Evolutionary conservation across 257 asterid species (phyloP), one percentile per base, ranked within the genome.

Genomic region (Ligustrum vulgare): DNA sequence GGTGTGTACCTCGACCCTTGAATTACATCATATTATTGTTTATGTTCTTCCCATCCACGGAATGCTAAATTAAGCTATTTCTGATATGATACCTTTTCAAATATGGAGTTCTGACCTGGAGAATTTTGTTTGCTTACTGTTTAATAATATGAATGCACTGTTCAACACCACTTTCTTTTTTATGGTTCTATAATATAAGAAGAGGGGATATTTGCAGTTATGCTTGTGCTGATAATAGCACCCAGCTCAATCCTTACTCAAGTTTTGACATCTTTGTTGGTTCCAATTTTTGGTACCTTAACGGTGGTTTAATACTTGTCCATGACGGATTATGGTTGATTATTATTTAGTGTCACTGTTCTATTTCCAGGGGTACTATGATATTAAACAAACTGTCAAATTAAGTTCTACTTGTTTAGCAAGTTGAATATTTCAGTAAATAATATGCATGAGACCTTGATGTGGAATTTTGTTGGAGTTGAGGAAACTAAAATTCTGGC

Each of bases 1-100:
- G 72, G 99, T 95, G 80, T 80, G 58, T 71, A 64, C 77, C 25
- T 74, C 63, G 47, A 74, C 75, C 78, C 83, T 37, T 39, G 49
- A 77, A 58, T 69, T 62, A 67, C 16, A 63, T 43, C 31, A 62
- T 32, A 74, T 56, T 67, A 67, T 79, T 76, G 28, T 20, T 79
- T 51, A n/a, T 31, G 74, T 66, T 77, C 20, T 69, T 77, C 63
- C 32, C 63, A 34, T 67, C 65, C 58, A 45, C 10, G 43, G 9
- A 34, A 58, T 23, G 1, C n/a, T 23, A 56, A 43, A 43, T 58
- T 66, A 2, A 22, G 2, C 18, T 51, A 13, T 73, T 60, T 67
- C 58, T 4, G 22, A 70, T 43, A 56, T 62, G 31, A 35, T 45
- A 65, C 68, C 56, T 75, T n/a, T 20, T 49, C 23, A 45, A 28